Evolutionary conservation across 139 green algal genomes (phyloP).

Genomic region (Mesostigma viride): DNA sequence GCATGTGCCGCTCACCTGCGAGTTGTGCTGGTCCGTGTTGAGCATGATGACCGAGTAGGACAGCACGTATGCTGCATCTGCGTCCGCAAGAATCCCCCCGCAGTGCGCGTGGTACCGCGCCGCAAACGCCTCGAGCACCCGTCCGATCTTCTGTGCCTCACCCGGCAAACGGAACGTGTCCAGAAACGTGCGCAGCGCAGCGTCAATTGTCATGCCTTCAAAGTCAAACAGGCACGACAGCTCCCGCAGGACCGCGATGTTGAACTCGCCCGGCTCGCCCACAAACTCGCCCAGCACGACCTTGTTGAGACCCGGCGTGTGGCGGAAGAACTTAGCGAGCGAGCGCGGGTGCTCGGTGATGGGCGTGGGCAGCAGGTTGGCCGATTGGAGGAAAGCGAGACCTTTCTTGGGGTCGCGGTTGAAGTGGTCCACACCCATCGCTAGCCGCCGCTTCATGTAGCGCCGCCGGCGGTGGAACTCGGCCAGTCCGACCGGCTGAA

Average conservation of each 20-base stretch:
- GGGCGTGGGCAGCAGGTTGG: slow-evolving; percentile 59
- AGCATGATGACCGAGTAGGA: slow-evolving; percentile 77
- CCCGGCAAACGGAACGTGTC: slow-evolving; percentile 63
- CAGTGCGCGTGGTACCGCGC: slow-evolving; percentile 36
- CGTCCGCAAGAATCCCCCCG: slow-evolving; percentile 13
- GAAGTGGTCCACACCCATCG: slow-evolving; percentile 85
- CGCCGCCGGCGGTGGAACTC: slow-evolving; percentile 27
- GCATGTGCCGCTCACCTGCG: slow-evolving; percentile 26
- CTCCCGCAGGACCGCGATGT: slow-evolving; percentile 50
- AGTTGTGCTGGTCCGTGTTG: slow-evolving; percentile 77
- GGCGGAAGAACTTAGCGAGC: slow-evolving; percentile 69
- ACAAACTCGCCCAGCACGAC: slow-evolving; percentile 76
- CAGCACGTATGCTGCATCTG: slow-evolving; percentile 66
- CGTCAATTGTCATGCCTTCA: slow-evolving; percentile 56
- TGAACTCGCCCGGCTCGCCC: slow-evolving; percentile 78
- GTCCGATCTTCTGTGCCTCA: slow-evolving; percentile 72
- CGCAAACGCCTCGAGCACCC: slow-evolving; percentile 59
- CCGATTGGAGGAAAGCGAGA: slow-evolving; percentile 68
- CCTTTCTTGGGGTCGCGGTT: slow-evolving; percentile 92
- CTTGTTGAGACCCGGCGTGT: slow-evolving; percentile 78
- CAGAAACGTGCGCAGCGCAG: slow-evolving; percentile 60
- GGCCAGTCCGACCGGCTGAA: not conserved
- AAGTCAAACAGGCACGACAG: slow-evolving; percentile 69
- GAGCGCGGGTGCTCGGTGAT: slow-evolving; percentile 33
- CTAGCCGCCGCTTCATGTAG: slow-evolving; percentile 58